These are phyloP conservation scores for Pterulicium gracile DNA, from an alignment of 1,284 basidiomycete species.

Conservation along the genomic window DNA sequence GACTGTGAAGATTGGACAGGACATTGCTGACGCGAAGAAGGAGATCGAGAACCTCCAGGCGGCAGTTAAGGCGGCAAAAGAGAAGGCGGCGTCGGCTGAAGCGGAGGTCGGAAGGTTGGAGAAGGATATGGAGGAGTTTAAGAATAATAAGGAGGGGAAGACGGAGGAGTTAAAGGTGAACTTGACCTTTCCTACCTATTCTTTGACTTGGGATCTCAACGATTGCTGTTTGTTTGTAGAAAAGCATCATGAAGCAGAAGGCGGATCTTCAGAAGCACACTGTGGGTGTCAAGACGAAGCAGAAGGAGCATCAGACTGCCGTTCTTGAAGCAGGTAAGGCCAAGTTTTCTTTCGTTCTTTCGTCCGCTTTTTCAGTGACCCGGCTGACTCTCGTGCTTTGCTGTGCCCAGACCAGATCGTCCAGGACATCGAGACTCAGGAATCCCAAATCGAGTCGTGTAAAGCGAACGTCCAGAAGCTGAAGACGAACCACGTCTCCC, in stretches of 20 bases:
- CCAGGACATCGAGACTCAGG: constrained; percentile 53
- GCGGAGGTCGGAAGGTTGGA: constrained; percentile 82
- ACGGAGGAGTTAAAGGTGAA: constrained; percentile 85
- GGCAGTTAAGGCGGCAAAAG: constrained; percentile 56
- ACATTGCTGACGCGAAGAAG: constrained; percentile 69
- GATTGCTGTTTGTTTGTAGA: constrained; percentile 27
- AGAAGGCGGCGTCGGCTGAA: constrained; percentile 68
- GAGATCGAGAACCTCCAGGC: constrained; percentile 58
- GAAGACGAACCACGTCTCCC: constrained; percentile 41
- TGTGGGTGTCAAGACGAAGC: constrained; percentile 73
- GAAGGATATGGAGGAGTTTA: constrained; percentile 97
- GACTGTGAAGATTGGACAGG: constrained; percentile 56
- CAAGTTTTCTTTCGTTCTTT: not conserved
- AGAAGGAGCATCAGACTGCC: constrained; percentile 85
- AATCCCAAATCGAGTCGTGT: constrained; percentile 20
- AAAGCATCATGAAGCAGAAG: constrained; percentile 75
- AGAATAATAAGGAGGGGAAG: constrained; percentile 97
- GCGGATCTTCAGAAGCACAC: constrained; percentile 72
- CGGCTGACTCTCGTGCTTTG: constrained; percentile 5
- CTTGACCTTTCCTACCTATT: constrained; percentile 3
- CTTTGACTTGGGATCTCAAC: not conserved
- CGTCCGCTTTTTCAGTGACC: not conserved
- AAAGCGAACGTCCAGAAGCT: constrained; percentile 54
- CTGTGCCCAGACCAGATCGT: constrained; percentile 65
- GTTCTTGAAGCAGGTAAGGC: constrained; percentile 74